Evolutionary conservation across 805 yeast species (phyloP), one percentile per base, ranked within the genome.

Genomic region (Suhomyces prunicola): DNA sequence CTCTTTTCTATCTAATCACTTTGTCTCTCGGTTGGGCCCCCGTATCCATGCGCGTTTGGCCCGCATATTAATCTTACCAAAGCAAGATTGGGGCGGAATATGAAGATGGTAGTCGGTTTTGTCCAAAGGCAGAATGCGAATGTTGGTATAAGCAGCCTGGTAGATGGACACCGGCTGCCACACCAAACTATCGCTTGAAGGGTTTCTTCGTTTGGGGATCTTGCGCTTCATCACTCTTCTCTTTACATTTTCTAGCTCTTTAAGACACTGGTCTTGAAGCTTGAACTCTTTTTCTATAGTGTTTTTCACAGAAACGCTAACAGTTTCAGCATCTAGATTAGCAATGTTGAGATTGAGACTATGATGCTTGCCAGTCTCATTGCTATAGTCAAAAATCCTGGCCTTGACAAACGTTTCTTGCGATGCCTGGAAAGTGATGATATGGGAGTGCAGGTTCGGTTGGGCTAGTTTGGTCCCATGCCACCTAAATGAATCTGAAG

Each of bases 61-160:
- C 50, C 78, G 59, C 78, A 73, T 73, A 55, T 72, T 73, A 39
- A 73, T 67, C 44, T 63, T 67, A 6, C 78, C 78, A 54, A 73
- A 73, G 54, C 77, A 71, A 2, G 74, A 70, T 12, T 56, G 52
- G 13, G 40, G 44, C 2, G 78, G 76, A 10, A 70, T 60, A 26
- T 56, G 54, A 42, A 62, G 66, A 29, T 59, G 62, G 50, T 66
- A 69, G 46, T 64, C 63, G n/a, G 71, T 59, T 50, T 61, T 65
- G 46, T 68, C 68, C 51, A 68, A 58, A 27, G 62, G 65, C n/a
- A 48, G 53, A 4, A 68, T 62, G 44, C 68, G 70, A 51, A 63
- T 48, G 52, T 65, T 68, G 6, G 74, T 67, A 49, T 62, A 71
- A 2, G 72, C 74, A 15, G 70, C 64, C 19, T 55, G 58, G 53